Evolutionary conservation across 768 basidiomycete species (phyloP).

Genomic region (Galerina sulciceps): DNA sequence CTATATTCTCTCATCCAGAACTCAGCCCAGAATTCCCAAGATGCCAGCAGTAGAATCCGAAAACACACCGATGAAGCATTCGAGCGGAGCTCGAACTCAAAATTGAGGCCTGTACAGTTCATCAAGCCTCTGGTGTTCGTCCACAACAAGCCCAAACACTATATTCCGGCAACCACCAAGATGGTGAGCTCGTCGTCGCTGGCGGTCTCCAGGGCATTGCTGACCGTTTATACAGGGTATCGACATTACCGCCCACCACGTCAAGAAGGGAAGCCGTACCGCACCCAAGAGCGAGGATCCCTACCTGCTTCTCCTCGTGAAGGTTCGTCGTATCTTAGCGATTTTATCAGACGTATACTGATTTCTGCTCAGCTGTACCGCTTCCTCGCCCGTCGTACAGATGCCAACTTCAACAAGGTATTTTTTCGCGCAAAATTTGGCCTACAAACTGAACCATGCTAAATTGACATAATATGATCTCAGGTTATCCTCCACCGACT

Average conservation of each 20-base stretch:
- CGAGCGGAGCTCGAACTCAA: conserved; percentile 48
- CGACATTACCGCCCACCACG: conserved; percentile 95
- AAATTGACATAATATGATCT: conserved; percentile 2
- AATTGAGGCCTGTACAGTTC: conserved; percentile 64
- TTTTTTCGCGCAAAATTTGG: conserved; percentile 5
- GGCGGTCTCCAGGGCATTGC: conserved; percentile 28
- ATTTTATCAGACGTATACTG: conserved; percentile 3
- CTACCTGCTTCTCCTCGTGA: conserved; percentile 96
- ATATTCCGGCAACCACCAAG: conserved; percentile 66
- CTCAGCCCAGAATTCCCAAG: not conserved
- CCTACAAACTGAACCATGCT: not conserved
- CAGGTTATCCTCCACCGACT: conserved; percentile 94
- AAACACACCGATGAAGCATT: conserved; percentile 21
- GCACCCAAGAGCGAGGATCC: conserved; percentile 99
- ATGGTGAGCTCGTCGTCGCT: conserved; percentile 74
- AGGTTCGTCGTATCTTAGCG: conserved; percentile 55
- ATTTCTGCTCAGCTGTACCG: conserved; percentile 81
- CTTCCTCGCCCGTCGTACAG: conserved; percentile 96
- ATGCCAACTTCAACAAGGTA: conserved; percentile 95
- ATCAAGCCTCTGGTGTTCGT: conserved; percentile 53
- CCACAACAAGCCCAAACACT: conserved; percentile 52
- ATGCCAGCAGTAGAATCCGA: not conserved
- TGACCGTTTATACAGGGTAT: conserved; percentile 71
- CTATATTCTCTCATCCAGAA: not conserved
- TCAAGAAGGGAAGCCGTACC: conserved; percentile 94